Percentiles rank a stretch among this genome's conserved stretches.
These are phyloP conservation scores for Primulina eburnea DNA, from an alignment of 257 asterid species.

Conservation along the genomic window DNA sequence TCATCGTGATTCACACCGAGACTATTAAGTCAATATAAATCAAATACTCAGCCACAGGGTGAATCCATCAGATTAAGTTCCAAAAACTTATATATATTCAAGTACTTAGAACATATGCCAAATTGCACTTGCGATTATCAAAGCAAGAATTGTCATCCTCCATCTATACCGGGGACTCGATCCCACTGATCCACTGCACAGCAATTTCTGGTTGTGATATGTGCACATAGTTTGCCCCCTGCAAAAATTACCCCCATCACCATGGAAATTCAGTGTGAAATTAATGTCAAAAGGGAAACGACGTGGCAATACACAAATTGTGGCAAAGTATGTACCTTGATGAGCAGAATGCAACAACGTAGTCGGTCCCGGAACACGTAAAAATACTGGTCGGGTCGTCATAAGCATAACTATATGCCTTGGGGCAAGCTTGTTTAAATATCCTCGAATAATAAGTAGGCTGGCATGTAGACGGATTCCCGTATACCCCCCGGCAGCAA, in stretches of 20 bases:
- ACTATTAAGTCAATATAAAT: neutral
- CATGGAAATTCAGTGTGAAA: too few species aligned
- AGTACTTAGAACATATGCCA: constrained; percentile 25
- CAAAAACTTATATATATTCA: constrained; percentile 16
- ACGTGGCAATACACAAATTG: neutral
- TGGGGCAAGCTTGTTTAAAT: constrained; percentile 76
- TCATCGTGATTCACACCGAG: neutral
- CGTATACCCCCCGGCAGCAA: constrained; percentile 72
- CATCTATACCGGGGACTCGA: constrained; percentile 5
- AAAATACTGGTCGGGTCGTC: constrained; percentile 87
- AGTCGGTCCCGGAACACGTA: constrained; percentile 65
- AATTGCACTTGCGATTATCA: constrained; percentile 26
- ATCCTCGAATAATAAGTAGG: constrained; percentile 71
- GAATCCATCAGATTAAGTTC: neutral
- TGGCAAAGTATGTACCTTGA: constrained; percentile 40
- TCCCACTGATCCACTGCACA: constrained; percentile 49
- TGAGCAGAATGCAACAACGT: constrained; percentile 69
- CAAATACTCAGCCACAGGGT: neutral
- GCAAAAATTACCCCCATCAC: constrained; percentile 8
- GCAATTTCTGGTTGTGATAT: constrained; percentile 52
- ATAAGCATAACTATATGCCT: constrained; percentile 87
- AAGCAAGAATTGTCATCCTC: constrained; percentile 23
- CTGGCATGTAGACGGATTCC: constrained; percentile 69
- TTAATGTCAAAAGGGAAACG: neutral
- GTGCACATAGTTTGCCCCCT: constrained; percentile 65